phyloP scores from a whole-genome alignment of 2,329 filamentous ascomycete genomes.

The Colletotrichum orbiculare region DNA sequence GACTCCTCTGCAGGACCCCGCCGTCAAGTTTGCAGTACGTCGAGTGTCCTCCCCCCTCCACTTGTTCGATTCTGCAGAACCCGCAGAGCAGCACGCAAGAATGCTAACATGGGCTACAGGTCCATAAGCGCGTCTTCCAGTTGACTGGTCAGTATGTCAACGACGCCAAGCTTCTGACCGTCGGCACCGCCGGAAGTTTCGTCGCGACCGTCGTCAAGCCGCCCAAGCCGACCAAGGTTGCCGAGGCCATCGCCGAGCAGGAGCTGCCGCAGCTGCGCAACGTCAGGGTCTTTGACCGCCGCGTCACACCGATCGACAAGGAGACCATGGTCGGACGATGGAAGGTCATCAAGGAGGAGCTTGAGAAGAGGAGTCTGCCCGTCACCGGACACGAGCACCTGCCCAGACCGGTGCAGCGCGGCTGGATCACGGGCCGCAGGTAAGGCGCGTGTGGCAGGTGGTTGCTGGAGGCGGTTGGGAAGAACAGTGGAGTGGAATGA shows the following conservation, averaged over 20 bases:
- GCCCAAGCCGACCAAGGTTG: constrained; percentile 71
- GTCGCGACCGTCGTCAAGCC: constrained; percentile 64
- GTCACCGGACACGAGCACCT: constrained; percentile 58
- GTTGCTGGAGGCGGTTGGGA: neutral
- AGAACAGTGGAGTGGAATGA: constrained; percentile 9
- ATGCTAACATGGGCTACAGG: constrained; percentile 60
- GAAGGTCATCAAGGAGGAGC: constrained; percentile 82
- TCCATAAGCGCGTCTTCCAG: constrained; percentile 83
- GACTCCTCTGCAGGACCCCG: constrained; percentile 65
- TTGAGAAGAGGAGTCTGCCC: constrained; percentile 71
- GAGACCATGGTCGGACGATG: constrained; percentile 79
- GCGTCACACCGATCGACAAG: constrained; percentile 77
- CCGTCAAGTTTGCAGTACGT: constrained; percentile 80
- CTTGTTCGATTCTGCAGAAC: no score
- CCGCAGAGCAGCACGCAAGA: neutral
- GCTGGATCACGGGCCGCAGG: constrained; percentile 54
- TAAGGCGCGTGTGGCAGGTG: constrained; percentile 38
- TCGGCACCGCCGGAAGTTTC: constrained; percentile 65
- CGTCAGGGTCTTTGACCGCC: constrained; percentile 72
- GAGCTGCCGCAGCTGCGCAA: constrained; percentile 71
- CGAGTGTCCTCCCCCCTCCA: neutral
- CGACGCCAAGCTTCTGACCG: constrained; percentile 72
- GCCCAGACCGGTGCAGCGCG: constrained; percentile 54
- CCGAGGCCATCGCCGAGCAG: constrained; percentile 64
- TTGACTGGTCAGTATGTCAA: constrained; percentile 81